Conservation (phyloP, 768 basidiomycete species). For the Sarcodon aspratus region DNA sequence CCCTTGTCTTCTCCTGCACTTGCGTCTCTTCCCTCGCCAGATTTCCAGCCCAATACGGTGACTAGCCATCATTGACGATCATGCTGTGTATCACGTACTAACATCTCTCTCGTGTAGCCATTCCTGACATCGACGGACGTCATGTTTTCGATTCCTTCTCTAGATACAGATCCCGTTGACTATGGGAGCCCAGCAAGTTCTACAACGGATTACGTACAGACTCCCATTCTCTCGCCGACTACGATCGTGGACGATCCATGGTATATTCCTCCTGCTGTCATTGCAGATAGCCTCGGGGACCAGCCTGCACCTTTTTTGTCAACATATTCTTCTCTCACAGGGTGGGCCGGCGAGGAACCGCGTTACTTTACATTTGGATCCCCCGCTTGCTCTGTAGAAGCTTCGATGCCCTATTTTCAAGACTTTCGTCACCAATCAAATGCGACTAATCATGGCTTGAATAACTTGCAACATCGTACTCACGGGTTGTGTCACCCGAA, state of each 20-base stretch:
- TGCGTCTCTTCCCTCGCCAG: background rate
- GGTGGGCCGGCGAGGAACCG: slow-evolving; percentile 13
- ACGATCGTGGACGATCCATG: slow-evolving; percentile 2
- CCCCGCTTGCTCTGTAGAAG: too few relatives aligned
- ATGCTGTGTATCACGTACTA: background rate
- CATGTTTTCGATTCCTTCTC: slow-evolving; percentile 4
- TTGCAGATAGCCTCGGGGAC: background rate
- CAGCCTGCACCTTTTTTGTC: background rate
- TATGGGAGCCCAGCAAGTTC: slow-evolving; percentile 1
- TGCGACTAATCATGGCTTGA: too few relatives aligned
- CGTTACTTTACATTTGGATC: too few relatives aligned
- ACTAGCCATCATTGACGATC: background rate
- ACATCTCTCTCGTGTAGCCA: background rate
- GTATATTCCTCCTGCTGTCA: background rate
- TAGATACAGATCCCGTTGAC: slow-evolving; percentile 5
- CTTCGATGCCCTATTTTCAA: too few relatives aligned
- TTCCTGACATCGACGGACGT: background rate
- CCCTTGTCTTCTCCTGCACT: background rate
- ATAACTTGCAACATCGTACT: too few relatives aligned
- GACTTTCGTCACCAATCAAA: too few relatives aligned
- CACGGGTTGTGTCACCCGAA: too few relatives aligned
- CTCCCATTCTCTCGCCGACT: slow-evolving; percentile 3
- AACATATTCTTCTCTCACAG: slow-evolving; percentile 16
- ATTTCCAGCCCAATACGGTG: background rate
- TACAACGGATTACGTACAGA: background rate